Evolutionary conservation across 139 green algal species (phyloP), one percentile per base, ranked within the genome.

Genomic region (Tetradesmus obliquus): DNA sequence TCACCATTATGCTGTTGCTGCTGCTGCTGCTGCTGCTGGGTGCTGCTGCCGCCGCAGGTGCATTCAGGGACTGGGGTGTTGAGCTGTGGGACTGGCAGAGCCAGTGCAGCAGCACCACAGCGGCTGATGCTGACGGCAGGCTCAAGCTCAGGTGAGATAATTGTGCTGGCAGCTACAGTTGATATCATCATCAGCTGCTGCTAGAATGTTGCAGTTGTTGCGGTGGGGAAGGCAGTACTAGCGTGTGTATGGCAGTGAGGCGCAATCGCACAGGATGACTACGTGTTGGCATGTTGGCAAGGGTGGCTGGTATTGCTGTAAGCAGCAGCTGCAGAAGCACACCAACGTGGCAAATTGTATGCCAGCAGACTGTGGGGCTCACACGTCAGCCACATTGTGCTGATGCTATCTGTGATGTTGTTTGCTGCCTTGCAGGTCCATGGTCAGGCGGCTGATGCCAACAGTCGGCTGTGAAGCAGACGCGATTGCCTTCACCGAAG

Each of bases 381-480:
- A 45, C 32, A 45, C 32, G 32, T 45, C 32, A 45, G 32, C 32
- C 32, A 45, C 32, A 45, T 45, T 45, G 32, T 1, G 82, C 82
- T 84, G 82, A 10, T 45, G 53, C 82, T 32, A 7, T 5, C 55
- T 45, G 12, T 87, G 86, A 66, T 66, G 5, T 2, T 80, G 4
- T 54, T 19, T 15, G 57, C 15, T 1, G 82, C 84, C 13, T 24
- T 95, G 54, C 80, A 82, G 55, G 53, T 94, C 89, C 60, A 87
- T 57, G 1, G n/a, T 93, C 24, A 93, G 94, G 10, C 93, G 95
- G 20, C 89, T 98, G 90, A 96, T 98, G 95, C 96, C 96, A 0
- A 97, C 96, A 10, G 96, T 97, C 5, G 96, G 96, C 45, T 98
- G 97, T 82, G 97, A 98, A 87, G 97, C 97, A 1, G 96, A 98